A percentile compares a stretch with the other conserved stretches of the same genome.
These are phyloP conservation scores for Malus asiatica DNA, from an alignment of 306 rosid species.

Conservation along the genomic window DNA sequence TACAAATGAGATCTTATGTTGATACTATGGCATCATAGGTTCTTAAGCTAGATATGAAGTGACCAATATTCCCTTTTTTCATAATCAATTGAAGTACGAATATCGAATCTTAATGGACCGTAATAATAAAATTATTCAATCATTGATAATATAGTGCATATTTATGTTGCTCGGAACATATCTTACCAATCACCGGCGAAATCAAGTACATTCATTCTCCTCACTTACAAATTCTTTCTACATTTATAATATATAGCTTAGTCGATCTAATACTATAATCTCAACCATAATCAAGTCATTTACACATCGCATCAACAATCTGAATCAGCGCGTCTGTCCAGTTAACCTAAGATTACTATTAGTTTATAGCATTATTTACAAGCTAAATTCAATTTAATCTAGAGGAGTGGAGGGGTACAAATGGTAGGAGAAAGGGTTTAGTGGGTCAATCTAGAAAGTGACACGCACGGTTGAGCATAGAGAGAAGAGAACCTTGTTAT, in stretches of 20 bases:
- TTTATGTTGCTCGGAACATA: not conserved
- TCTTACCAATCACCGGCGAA: fast-evolving
- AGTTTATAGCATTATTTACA: no score
- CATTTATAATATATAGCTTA: not conserved
- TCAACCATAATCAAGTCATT: not conserved
- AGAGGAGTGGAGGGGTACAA: not conserved
- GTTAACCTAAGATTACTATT: no score
- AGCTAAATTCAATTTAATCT: not conserved
- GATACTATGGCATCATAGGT: not conserved
- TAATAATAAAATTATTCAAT: no score
- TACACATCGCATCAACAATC: not conserved
- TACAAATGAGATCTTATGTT: not conserved
- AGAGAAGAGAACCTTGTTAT: not conserved
- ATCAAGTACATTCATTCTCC: no score
- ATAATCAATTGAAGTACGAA: not conserved
- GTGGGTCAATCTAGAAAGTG: conserved; percentile 1
- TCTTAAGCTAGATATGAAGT: not conserved
- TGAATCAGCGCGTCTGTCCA: not conserved
- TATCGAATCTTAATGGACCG: no score
- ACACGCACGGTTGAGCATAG: conserved; percentile 27
- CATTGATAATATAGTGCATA: no score
- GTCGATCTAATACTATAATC: not conserved
- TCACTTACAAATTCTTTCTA: not conserved
- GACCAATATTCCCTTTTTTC: not conserved
- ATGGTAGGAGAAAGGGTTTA: not conserved